Evolutionary conservation across 2,329 filamentous ascomycete species (phyloP).

Genomic region (Neofusicoccum cordaticola): DNA sequence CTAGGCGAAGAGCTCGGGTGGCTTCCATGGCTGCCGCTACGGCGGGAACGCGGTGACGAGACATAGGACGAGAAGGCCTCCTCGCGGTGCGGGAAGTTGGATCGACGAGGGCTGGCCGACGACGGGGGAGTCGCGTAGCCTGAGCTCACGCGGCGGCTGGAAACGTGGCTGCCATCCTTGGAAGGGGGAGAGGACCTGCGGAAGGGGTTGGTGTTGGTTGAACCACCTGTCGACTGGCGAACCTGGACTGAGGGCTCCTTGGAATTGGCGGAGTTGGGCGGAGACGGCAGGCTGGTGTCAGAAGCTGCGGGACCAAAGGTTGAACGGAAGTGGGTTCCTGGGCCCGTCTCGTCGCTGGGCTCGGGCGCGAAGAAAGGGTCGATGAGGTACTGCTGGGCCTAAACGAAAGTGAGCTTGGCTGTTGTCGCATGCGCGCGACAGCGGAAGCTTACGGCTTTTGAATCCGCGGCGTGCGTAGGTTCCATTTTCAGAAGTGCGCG

Average conservation of each 20-base stretch:
- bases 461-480: constrained; percentile 1
- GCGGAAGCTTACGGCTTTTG: constrained; percentile 14
- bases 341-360: constrained; percentile 65
- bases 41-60: constrained; percentile 29
- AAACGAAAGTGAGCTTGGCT: constrained; percentile 8
- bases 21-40: constrained; percentile 32
- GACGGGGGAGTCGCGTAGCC: constrained; percentile 52
- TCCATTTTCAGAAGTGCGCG: not conserved
- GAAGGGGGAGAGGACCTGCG: constrained; percentile 26
- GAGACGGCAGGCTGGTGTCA: constrained; percentile 14
- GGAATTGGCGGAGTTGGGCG: constrained; percentile 23
- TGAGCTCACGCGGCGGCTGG: constrained; percentile 28
- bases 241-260: constrained; percentile 27
- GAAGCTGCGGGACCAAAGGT: constrained; percentile 18
- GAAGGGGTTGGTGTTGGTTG: constrained; percentile 49
- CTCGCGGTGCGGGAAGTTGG: constrained; percentile 34
- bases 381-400: constrained; percentile 67
- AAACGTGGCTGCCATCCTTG: constrained; percentile 28
- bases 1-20: constrained; percentile 19
- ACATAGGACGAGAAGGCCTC: constrained; percentile 30
- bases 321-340: constrained; percentile 56
- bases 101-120: constrained; percentile 53
- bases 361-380: constrained; percentile 68
- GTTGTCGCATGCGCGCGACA: not conserved
- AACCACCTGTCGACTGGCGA: constrained; percentile 36